Percentiles rank a stretch among this genome's conserved stretches.
Evolutionary conservation across 2,329 filamentous ascomycete genomes (phyloP).

Genomic region (Chaetothyriales sp.): DNA sequence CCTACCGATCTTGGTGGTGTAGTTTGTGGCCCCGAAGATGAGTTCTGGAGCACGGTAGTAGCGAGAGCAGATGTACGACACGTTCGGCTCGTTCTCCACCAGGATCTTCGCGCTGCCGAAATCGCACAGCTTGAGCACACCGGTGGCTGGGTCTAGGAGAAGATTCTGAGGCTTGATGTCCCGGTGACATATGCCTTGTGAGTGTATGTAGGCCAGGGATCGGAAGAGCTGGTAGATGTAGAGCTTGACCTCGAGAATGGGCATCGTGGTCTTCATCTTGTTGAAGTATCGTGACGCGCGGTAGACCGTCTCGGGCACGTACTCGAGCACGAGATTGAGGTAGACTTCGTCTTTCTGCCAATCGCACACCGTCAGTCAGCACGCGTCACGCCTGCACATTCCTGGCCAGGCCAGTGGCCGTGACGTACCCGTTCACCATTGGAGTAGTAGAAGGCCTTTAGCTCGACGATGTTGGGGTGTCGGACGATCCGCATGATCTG

Average conservation of each 20-base stretch:
- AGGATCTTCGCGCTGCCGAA: slow-evolving; percentile 98
- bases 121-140: slow-evolving; percentile 92
- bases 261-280: slow-evolving; percentile 99
- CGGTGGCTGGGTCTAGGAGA: slow-evolving; percentile 76
- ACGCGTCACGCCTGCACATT: neutral
- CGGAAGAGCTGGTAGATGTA: slow-evolving; percentile 99
- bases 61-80: slow-evolving; percentile 97
- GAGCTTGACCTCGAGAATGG: slow-evolving; percentile 93
- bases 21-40: slow-evolving; percentile 98
- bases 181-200: slow-evolving; percentile 94
- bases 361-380: neutral
- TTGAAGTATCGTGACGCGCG: slow-evolving; percentile 97
- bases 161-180: slow-evolving; percentile 99
- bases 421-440: slow-evolving; percentile 80
- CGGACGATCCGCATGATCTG: slow-evolving; percentile 99
- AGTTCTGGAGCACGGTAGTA: slow-evolving; percentile 97
- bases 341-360: slow-evolving; percentile 91
- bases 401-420: neutral
- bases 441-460: slow-evolving; percentile 99
- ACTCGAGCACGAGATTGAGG: slow-evolving; percentile 94
- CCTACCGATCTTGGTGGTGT: slow-evolving; percentile 98
- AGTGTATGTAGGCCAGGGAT: slow-evolving; percentile 96
- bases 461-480: slow-evolving; percentile 95
- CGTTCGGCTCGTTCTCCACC: slow-evolving; percentile 96
- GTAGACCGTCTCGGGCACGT: slow-evolving; percentile 96